These are phyloP conservation scores for Podila horticola DNA, from an alignment of 192 early-diverging fungal genomes.

Conservation along the genomic window DNA sequence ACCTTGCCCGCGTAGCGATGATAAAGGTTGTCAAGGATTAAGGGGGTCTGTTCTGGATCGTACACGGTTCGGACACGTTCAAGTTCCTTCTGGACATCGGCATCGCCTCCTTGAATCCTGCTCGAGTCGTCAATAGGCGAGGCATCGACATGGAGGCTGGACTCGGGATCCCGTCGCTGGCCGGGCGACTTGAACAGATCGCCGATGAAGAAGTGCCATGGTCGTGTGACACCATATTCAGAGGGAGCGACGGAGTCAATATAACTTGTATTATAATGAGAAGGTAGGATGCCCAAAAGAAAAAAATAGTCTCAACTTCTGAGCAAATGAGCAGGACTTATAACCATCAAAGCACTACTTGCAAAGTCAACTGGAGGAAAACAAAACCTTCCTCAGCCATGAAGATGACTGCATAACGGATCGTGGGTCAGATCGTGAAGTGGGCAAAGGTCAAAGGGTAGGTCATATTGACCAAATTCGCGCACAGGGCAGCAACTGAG, in stretches of 20 bases:
- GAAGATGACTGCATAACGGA: constrained; percentile 21
- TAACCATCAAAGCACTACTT: background rate
- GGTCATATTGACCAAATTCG: constrained; percentile 21
- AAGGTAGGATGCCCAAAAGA: background rate
- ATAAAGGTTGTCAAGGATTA: constrained; percentile 36
- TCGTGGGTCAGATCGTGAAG: constrained; percentile 6
- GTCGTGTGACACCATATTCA: constrained; percentile 42
- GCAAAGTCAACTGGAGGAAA: constrained; percentile 29
- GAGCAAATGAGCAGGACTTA: no score
- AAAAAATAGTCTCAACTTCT: background rate
- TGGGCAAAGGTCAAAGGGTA: constrained; percentile 20
- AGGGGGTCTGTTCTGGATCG: constrained; percentile 24
- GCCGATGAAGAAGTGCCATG: constrained; percentile 43
- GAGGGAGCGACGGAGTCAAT: constrained; percentile 35
- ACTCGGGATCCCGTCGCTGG: constrained; percentile 6
- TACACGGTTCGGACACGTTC: constrained; percentile 27
- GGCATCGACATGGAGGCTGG: background rate
- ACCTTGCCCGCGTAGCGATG: constrained; percentile 39
- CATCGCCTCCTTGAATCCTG: constrained; percentile 22
- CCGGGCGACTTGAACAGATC: no score
- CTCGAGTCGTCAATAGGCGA: background rate
- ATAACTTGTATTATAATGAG: constrained; percentile 17
- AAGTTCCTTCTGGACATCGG: constrained; percentile 25
- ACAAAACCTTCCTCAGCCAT: constrained; percentile 29
- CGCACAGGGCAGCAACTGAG: background rate